Evolutionary conservation across 1,284 basidiomycete species (phyloP).

Genomic region (Earliella scabrosa): DNA sequence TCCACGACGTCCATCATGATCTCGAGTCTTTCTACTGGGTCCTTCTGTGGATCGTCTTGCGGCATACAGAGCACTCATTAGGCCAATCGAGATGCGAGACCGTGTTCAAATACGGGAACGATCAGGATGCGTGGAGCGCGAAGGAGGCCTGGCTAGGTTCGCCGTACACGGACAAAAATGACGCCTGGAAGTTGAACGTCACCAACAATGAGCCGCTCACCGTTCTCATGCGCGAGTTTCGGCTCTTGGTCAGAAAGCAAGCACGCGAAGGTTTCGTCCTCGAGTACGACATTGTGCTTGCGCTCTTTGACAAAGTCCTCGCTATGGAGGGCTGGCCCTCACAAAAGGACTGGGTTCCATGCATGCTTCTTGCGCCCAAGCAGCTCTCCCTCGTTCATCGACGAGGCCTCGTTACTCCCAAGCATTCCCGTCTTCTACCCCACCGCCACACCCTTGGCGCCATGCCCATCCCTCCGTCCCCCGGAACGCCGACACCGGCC

Average conservation of each 20-base stretch:
- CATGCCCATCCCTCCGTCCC: too few relatives aligned
- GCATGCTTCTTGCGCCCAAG: too few relatives aligned
- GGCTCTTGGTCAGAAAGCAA: background rate
- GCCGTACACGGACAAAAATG: background rate
- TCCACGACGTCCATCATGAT: slow-evolving; percentile 15
- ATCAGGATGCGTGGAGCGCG: background rate
- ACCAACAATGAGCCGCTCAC: slow-evolving; percentile 1
- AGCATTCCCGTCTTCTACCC: too few relatives aligned
- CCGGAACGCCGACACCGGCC: too few relatives aligned
- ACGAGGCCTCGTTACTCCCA: too few relatives aligned
- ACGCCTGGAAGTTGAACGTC: background rate
- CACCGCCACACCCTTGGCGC: too few relatives aligned
- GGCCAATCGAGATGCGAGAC: background rate
- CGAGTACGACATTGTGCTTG: too few relatives aligned
- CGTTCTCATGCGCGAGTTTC: background rate
- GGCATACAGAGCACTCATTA: slow-evolving; percentile 1
- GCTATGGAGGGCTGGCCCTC: too few relatives aligned
- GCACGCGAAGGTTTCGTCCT: too few relatives aligned
- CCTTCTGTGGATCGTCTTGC: slow-evolving; percentile 16
- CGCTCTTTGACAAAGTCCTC: too few relatives aligned
- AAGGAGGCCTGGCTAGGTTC: background rate
- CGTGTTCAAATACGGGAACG: background rate
- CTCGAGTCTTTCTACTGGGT: slow-evolving; percentile 25
- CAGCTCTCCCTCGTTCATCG: too few relatives aligned
- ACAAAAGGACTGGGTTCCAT: too few relatives aligned